A percentile compares a stretch with the other conserved stretches of the same genome.
Conservation (phyloP, 2,329 filamentous ascomycete genomes). For the Cadophora luteo-olivacea region DNA sequence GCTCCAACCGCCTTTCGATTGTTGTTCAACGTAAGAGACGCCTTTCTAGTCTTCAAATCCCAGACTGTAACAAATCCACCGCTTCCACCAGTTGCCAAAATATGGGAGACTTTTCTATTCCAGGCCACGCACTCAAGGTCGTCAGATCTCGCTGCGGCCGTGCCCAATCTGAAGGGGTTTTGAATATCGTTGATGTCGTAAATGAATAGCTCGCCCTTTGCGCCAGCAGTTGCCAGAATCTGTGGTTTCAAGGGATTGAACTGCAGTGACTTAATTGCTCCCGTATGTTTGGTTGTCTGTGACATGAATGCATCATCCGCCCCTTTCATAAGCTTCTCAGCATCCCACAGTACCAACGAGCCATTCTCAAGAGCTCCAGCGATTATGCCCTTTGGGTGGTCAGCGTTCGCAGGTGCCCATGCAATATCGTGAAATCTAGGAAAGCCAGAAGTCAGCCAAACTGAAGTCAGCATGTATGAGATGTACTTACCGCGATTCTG, state of each 20-base stretch:
- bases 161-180: conserved; percentile 88
- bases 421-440: conserved; percentile 94
- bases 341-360: conserved; percentile 92
- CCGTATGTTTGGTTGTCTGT: conserved; percentile 86
- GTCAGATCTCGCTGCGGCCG: conserved; percentile 85
- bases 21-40: conserved; percentile 92
- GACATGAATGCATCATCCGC: conserved; percentile 79
- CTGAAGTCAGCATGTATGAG: conserved; percentile 13
- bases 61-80: conserved; percentile 97
- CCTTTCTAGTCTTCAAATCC: conserved; percentile 98
- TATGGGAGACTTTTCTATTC: conserved; percentile 98
- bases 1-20: conserved; percentile 93
- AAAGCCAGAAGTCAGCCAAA: conserved; percentile 23
- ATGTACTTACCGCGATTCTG: conserved; percentile 79
- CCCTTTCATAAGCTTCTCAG: conserved; percentile 67
- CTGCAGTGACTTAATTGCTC: conserved; percentile 91
- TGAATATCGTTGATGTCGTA: conserved; percentile 91
- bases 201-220: conserved; percentile 95
- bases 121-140: conserved; percentile 97
- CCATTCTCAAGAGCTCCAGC: conserved; percentile 96
- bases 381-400: conserved; percentile 85
- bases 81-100: conserved; percentile 90
- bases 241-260: conserved; percentile 95
- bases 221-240: conserved; percentile 88
- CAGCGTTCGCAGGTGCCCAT: conserved; percentile 83